Evolutionary conservation across 164 flowering plant species (phyloP).

Genomic region (Amborella trichopoda): DNA sequence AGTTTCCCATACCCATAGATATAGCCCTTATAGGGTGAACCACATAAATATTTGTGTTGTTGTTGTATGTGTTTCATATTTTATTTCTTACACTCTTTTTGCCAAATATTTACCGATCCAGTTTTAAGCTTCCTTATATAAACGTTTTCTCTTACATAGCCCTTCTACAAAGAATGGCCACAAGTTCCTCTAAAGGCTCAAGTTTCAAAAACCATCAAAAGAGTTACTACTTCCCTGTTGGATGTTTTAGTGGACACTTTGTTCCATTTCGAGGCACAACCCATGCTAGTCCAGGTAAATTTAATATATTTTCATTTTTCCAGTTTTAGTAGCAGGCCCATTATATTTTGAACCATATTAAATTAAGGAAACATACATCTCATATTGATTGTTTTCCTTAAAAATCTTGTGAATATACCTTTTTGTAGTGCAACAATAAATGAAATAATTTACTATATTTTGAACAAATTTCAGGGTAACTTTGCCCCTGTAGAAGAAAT

Average conservation of each 20-base stretch:
- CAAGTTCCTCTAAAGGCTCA: neutral
- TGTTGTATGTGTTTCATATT: too few species aligned
- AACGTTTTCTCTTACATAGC: constrained; percentile 1
- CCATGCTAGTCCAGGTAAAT: constrained; percentile 9
- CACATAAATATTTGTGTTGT: too few species aligned
- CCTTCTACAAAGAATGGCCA: constrained; percentile 2
- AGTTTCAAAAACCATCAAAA: constrained; percentile 1
- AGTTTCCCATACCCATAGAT: too few species aligned
- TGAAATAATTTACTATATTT: neutral
- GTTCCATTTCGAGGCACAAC: constrained; percentile 8
- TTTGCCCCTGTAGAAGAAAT: constrained; percentile 28
- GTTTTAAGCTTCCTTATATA: neutral
- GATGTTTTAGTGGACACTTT: constrained; percentile 4
- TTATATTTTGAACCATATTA: too few species aligned
- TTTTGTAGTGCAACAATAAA: neutral
- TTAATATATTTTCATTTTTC: too few species aligned
- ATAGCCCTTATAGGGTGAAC: too few species aligned
- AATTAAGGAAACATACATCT: too few species aligned
- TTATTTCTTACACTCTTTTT: too few species aligned
- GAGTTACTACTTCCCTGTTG: neutral
- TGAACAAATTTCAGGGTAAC: constrained; percentile 22
- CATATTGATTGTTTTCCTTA: neutral
- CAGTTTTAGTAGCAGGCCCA: neutral
- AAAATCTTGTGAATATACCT: neutral
- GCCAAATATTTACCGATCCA: neutral